Evolutionary conservation across 176 grass and related monocot species (phyloP).

Genomic region (Pontederia crassipes): DNA sequence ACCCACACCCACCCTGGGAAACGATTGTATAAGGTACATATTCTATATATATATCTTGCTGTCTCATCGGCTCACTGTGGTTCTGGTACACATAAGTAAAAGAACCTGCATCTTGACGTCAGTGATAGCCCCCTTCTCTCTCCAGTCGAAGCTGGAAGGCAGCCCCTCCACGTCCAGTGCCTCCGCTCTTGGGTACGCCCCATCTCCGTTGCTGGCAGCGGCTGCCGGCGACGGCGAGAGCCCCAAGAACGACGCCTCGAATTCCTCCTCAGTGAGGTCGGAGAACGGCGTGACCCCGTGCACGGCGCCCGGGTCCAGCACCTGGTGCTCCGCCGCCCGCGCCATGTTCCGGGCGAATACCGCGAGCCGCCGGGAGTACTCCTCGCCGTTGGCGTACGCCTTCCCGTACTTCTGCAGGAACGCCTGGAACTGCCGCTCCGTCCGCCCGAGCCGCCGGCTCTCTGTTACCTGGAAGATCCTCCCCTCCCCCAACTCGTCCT

Average conservation of each 20-base stretch:
- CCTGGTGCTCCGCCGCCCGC: slow-evolving; percentile 63
- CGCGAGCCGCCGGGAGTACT: slow-evolving; percentile 49
- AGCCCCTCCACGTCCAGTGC: slow-evolving; percentile 33
- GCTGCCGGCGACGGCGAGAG: slow-evolving; percentile 1
- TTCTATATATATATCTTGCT: too few relatives aligned
- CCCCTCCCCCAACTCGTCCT: not conserved
- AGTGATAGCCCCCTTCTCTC: slow-evolving; percentile 56
- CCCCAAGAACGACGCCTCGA: slow-evolving; percentile 50
- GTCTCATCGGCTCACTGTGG: not conserved
- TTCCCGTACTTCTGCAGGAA: slow-evolving; percentile 27
- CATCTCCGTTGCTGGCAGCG: not conserved
- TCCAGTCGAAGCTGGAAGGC: slow-evolving; percentile 75
- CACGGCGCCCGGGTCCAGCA: slow-evolving; percentile 52
- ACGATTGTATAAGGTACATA: too few relatives aligned
- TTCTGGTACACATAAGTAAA: too few relatives aligned
- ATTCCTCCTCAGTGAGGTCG: slow-evolving; percentile 74
- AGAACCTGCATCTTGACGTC: slow-evolving; percentile 66
- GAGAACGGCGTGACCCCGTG: slow-evolving; percentile 84
- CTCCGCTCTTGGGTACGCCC: slow-evolving; percentile 15
- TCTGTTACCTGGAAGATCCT: not conserved
- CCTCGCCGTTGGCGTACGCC: slow-evolving; percentile 40
- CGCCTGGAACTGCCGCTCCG: slow-evolving; percentile 33
- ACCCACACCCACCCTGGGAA: slow-evolving; percentile 56
- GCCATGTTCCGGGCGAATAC: slow-evolving; percentile 73
- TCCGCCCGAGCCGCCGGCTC: not conserved